Base-by-base conservation (phyloP, 2,329 filamentous ascomycete genomes). In the Trichophyton equinum region DNA sequence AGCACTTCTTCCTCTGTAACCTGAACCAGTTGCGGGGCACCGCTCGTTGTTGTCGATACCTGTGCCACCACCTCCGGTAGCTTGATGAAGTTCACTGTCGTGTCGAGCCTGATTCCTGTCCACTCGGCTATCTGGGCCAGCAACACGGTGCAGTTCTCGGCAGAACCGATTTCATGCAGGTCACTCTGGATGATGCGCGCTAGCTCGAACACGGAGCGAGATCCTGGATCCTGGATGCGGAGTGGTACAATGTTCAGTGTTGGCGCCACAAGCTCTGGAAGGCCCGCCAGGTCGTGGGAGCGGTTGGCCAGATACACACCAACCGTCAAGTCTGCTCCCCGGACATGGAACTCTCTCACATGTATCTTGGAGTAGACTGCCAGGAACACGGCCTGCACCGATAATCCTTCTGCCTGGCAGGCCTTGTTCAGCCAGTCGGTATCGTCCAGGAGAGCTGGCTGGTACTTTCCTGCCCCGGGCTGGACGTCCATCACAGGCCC, bases 241-340 rank as follows among this genome's bases (percentile, higher is more conserved):
- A 96, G 73, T 0, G 91, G 90, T 1, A 95, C 79, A 3, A 96
- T 78, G 65, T 88, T 91, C 20, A 96, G 78, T 0, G 89, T 94
- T 0, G 91, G 91, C 36, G 83, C 85, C 0, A 80, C 66, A 1
- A 82, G 74, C 0, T 76, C 69, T 1, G 81, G 75, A 0, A 84
- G 70, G 2, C 79, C 75, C 2, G 79, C 74, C 7, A 79, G 72
- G 22, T 77, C 75, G 9, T 81, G 76, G 0, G 81, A 79, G 58
- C 90, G 82, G 70, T 95, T 95, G 47, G 90, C 88, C 7, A 95
- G 81, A 71, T 96, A 96, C 22, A 96, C 73, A 1, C 91, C 91
- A 58, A 96, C 79, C 0, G 89, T 74, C 1, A 88, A 72, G 44
- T 82, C 20, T 33, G 56, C 22, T 25, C 57, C 33, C 25, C n/a